Evolutionary conservation across 257 asterid genomes (phyloP).

Genomic region (Prunella vulgaris): DNA sequence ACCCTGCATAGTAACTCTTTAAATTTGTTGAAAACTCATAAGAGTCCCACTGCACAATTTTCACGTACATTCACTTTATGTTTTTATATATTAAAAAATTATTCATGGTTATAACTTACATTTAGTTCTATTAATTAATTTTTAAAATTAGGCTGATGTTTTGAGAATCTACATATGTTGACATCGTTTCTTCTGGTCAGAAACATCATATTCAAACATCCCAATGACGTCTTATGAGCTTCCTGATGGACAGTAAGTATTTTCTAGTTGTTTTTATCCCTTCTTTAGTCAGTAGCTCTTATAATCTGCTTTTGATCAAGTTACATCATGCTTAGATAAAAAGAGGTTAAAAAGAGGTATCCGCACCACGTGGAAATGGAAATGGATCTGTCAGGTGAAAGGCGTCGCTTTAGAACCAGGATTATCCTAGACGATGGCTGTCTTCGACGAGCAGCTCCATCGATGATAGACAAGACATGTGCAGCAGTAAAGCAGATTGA

Average conservation of each 20-base stretch:
- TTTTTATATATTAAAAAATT: neutral
- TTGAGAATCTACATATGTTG: constrained; percentile 20
- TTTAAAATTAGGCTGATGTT: neutral
- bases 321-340: constrained; percentile 7
- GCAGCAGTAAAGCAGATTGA: too few species aligned
- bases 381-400: too few species aligned
- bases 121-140: constrained; percentile 4
- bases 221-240: constrained; percentile 98
- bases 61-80: neutral
- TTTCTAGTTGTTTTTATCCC: neutral
- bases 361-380: too few species aligned
- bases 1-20: neutral
- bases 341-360: neutral
- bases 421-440: too few species aligned
- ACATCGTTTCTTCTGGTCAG: constrained; percentile 42
- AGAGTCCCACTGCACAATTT: neutral
- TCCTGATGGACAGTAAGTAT: constrained; percentile 99
- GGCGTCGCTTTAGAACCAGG: too few species aligned
- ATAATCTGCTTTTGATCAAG: neutral
- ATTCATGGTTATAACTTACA: neutral
- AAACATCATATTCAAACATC: constrained; percentile 89
- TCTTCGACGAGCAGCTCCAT: too few species aligned
- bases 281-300: neutral
- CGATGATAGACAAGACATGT: too few species aligned
- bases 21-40: neutral